Percentiles rank a stretch among this genome's conserved stretches.
Conservation (phyloP, 176 grass and related monocot genomes). For the Ensete ventricosum region DNA sequence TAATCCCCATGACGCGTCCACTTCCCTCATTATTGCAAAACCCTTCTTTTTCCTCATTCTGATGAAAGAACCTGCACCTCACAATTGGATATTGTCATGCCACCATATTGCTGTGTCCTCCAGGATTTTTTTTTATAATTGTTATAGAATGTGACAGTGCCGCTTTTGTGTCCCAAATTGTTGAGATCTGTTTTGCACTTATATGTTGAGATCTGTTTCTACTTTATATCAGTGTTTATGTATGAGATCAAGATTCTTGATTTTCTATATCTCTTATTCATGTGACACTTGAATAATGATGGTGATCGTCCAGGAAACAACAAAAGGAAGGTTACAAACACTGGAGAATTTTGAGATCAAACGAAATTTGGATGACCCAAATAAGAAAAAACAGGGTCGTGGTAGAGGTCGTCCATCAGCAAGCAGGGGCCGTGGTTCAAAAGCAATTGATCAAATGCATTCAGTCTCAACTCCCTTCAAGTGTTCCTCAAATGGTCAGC, state of each 20-base stretch:
- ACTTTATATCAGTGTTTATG: neutral
- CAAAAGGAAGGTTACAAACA: slow-evolving; percentile 45
- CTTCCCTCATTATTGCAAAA: too few relatives aligned
- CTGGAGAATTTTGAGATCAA: slow-evolving; percentile 41
- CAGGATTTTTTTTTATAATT: too few relatives aligned
- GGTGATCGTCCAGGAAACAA: slow-evolving; percentile 26
- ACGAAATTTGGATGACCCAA: slow-evolving; percentile 43
- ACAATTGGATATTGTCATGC: too few relatives aligned
- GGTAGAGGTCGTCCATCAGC: slow-evolving; percentile 67
- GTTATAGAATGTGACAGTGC: too few relatives aligned
- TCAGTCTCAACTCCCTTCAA: slow-evolving; percentile 27
- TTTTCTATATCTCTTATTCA: slow-evolving; percentile 16
- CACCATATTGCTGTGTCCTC: too few relatives aligned
- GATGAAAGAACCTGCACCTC: too few relatives aligned
- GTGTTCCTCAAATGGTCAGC: slow-evolving; percentile 57
- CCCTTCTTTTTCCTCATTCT: too few relatives aligned
- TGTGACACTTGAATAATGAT: neutral
- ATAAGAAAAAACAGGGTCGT: slow-evolving; percentile 67
- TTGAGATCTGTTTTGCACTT: neutral
- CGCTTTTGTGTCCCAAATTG: neutral
- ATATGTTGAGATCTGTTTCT: neutral
- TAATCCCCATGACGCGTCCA: too few relatives aligned
- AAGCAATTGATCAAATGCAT: slow-evolving; percentile 50
- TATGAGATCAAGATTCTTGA: neutral
- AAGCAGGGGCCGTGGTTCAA: slow-evolving; percentile 66